These are phyloP conservation scores for Phytophthora citrophthora DNA, from an alignment of 352 stramenopile genomes.

Conservation along the genomic window DNA sequence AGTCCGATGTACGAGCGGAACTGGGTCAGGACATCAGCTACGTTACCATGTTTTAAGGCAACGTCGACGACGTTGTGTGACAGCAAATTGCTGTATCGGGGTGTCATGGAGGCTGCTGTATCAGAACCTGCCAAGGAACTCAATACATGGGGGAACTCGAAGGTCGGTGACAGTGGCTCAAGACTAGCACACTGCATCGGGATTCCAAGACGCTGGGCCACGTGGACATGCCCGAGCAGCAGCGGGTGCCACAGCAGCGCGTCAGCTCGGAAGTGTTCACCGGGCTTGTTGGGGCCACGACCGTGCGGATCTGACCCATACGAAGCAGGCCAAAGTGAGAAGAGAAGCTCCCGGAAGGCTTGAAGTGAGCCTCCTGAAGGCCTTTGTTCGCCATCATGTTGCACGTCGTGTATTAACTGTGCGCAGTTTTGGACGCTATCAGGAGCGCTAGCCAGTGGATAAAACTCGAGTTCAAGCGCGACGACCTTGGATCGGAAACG, in stretches of 20 bases:
- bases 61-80: slow-evolving; percentile 39
- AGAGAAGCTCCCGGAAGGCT: slow-evolving; percentile 48
- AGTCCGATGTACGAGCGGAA: slow-evolving; percentile 53
- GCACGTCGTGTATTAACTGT: slow-evolving; percentile 23
- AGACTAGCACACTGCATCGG: slow-evolving; percentile 52
- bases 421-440: slow-evolving; percentile 35
- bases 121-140: slow-evolving; percentile 27
- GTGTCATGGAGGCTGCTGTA: slow-evolving; percentile 31
- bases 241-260: slow-evolving; percentile 50
- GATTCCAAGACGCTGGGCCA: slow-evolving; percentile 55
- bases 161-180: slow-evolving; percentile 47
- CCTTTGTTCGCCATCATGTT: slow-evolving; percentile 11
- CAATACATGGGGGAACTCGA: slow-evolving; percentile 50
- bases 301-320: slow-evolving; percentile 52
- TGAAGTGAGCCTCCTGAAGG: slow-evolving; percentile 31
- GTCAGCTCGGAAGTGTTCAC: slow-evolving; percentile 50
- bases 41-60: slow-evolving; percentile 33
- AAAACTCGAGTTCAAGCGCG: slow-evolving; percentile 48
- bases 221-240: slow-evolving; percentile 50
- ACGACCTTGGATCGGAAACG: slow-evolving; percentile 65
- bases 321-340: slow-evolving; percentile 46
- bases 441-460: slow-evolving; percentile 40
- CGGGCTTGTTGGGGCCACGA: slow-evolving; percentile 28
- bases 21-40: slow-evolving; percentile 44
- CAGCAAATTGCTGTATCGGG: slow-evolving; percentile 42